Evolutionary conservation across 1,139 yeast species (phyloP), one percentile per base, ranked within the genome.

Genomic region (Candida labiduridarum): DNA sequence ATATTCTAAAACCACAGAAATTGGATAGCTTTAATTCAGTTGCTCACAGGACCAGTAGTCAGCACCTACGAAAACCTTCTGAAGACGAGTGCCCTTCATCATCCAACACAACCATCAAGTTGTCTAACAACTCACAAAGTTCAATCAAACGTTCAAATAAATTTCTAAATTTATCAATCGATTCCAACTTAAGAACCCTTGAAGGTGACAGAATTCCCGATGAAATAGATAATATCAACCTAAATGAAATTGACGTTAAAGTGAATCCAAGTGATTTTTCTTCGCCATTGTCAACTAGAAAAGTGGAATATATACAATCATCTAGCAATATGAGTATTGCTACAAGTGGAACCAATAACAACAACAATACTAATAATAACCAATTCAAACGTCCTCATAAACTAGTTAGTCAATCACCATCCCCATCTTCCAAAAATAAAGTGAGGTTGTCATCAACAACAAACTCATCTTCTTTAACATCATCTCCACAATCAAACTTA

Each of bases 361-460:
- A 52, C 52, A 76, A 76, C 54, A 19, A 19, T 40, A 63, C 52
- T 52, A 76, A 76, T 40, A 63, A 52, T 52, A 76, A 76, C 54
- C 76, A 75, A 54, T 76, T 72, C 56, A 78, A 78, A 54, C 66
- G 82, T 40, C 79, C 82, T 1, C 81, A 79, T 53, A 72, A 74
- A 52, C 63, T 77, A 46, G 74, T 76, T 16, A 72, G 78, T 53
- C 80, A 75, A 56, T 71, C 76, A 10, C 80, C 80, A 2, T 74
- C 80, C 7, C 79, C 79, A 2, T 62, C 71, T n/a, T 60, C 71
- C 10, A 43, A 43, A 16, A 56, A 51, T 41, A 59, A 60, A 48
- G 29, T 51, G 11, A 19, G 35, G n/a, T 9, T 22, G 12, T n/a
- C 41, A n/a, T n/a, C 14, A n/a, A n/a, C 41, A 31, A n/a, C 34